These are phyloP conservation scores for Aureobasidium sp. DNA, from an alignment of 2,329 filamentous ascomycete species.

Conservation along the genomic window DNA sequence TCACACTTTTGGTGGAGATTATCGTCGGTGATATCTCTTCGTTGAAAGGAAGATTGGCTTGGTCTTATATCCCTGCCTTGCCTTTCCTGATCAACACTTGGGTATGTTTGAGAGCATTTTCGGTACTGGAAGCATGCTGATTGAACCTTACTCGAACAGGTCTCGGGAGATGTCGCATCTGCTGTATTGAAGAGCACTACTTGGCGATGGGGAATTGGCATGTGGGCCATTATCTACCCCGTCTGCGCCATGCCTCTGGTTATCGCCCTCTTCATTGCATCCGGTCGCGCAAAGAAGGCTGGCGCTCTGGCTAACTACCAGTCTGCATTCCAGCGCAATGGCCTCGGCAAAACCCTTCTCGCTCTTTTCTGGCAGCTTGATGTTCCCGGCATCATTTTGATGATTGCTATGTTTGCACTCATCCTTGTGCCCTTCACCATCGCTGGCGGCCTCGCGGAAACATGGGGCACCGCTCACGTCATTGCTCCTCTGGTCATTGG, in stretches of 20 bases:
- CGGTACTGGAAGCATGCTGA: background rate
- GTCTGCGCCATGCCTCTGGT: conserved; percentile 52
- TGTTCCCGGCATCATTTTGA: conserved; percentile 50
- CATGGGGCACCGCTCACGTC: conserved; percentile 32
- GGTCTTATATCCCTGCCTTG: conserved; percentile 53
- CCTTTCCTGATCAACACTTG: conserved; percentile 55
- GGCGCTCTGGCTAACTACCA: conserved; percentile 40
- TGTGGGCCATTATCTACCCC: conserved; percentile 57
- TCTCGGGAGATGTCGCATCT: conserved; percentile 48
- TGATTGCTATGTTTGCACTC: conserved; percentile 51
- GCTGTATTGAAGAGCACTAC: conserved; percentile 38
- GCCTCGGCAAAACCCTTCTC: conserved; percentile 27
- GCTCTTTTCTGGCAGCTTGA: conserved; percentile 52
- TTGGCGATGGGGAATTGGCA: conserved; percentile 61
- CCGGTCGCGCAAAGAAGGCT: conserved; percentile 43
- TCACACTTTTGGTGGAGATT: conserved; percentile 54
- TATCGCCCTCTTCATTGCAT: conserved; percentile 42
- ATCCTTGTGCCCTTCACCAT: conserved; percentile 64
- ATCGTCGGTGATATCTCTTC: conserved; percentile 57
- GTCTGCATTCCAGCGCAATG: conserved; percentile 36
- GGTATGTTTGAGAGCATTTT: conserved; percentile 23
- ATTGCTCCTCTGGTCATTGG: conserved; percentile 34
- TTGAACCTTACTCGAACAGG: background rate
- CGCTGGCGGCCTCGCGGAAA: conserved; percentile 22
- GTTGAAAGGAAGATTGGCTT: conserved; percentile 52